A percentile compares a stretch with the other conserved stretches of the same genome.
These are phyloP conservation scores for Gossypium gossypioides DNA, from an alignment of 441 rosid genomes.

Conservation along the genomic window DNA sequence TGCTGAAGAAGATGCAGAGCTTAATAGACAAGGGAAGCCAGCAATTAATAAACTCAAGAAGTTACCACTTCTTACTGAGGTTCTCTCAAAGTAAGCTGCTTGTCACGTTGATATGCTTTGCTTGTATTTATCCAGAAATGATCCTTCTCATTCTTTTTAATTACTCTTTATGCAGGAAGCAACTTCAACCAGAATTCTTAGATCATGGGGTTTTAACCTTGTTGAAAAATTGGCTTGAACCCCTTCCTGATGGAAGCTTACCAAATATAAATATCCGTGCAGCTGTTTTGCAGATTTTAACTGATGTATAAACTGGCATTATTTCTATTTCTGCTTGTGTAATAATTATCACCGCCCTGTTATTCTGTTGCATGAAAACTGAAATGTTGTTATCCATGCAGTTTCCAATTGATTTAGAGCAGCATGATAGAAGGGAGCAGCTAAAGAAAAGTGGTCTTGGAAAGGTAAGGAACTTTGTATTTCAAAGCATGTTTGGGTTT, in stretches of 20 bases:
- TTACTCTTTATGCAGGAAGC: constrained; percentile 52
- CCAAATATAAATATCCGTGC: constrained; percentile 92
- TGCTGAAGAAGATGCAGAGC: constrained; percentile 90
- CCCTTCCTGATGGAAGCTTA: constrained; percentile 95
- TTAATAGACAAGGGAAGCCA: constrained; percentile 80
- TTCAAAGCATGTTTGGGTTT: constrained; percentile 4
- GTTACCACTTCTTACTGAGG: constrained; percentile 81
- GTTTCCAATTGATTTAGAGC: constrained; percentile 92
- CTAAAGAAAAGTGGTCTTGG: constrained; percentile 95
- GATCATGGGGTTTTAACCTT: constrained; percentile 90
- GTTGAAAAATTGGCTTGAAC: constrained; percentile 92
- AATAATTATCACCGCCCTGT: constrained; percentile 3
- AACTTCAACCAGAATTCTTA: constrained; percentile 90
- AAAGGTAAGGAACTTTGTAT: constrained; percentile 45
- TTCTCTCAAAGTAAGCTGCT: constrained; percentile 79
- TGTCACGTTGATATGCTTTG: not conserved
- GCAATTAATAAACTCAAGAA: constrained; percentile 94
- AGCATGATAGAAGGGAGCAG: constrained; percentile 86
- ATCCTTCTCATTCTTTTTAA: not conserved
- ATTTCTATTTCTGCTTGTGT: not conserved
- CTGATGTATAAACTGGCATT: constrained; percentile 45
- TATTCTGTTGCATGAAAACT: constrained; percentile 5
- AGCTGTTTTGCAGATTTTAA: constrained; percentile 63
- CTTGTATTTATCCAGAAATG: constrained; percentile 5
- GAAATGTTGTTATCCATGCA: constrained; percentile 29